These are phyloP conservation scores for Trypanosoma scelopori DNA, from an alignment of 208 protist species.

Conservation along the genomic window DNA sequence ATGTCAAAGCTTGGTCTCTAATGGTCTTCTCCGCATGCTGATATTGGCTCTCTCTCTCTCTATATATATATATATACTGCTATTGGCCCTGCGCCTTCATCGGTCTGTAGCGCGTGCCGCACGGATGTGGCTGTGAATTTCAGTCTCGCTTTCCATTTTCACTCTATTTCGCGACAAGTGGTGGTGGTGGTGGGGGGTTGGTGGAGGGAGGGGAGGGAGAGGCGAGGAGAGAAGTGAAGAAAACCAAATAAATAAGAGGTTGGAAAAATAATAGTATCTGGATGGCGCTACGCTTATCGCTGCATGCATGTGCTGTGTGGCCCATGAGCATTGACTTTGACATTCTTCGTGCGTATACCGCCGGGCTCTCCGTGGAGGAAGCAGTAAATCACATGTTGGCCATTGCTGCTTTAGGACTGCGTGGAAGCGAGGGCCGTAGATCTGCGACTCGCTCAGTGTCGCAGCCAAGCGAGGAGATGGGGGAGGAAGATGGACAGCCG, in stretches of 20 bases:
- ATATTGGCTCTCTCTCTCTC: background rate
- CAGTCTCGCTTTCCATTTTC: too few species aligned
- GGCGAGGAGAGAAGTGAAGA: too few species aligned
- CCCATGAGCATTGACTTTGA: conserved; percentile 71
- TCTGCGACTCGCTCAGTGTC: background rate
- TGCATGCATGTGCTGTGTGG: conserved; percentile 73
- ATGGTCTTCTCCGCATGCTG: background rate
- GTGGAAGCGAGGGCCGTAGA: background rate
- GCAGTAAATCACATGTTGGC: conserved; percentile 56
- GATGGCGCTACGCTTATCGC: conserved; percentile 55
- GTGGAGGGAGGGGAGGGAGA: background rate
- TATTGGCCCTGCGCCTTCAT: too few species aligned
- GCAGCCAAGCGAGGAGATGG: background rate
- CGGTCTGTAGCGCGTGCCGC: too few species aligned
- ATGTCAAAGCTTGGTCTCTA: conserved; percentile 29
- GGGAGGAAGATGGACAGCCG: background rate
- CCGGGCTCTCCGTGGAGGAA: conserved; percentile 71
- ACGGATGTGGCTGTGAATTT: too few species aligned
- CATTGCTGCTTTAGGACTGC: conserved; percentile 8
- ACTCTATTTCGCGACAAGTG: too few species aligned
- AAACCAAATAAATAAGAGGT: too few species aligned
- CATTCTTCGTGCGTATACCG: conserved; percentile 60
- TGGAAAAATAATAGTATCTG: background rate
- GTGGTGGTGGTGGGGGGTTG: too few species aligned
- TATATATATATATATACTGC: background rate